These are phyloP conservation scores for Tetracladium marchalianum DNA, from an alignment of 495 filamentous ascomycete species.

Conservation along the genomic window DNA sequence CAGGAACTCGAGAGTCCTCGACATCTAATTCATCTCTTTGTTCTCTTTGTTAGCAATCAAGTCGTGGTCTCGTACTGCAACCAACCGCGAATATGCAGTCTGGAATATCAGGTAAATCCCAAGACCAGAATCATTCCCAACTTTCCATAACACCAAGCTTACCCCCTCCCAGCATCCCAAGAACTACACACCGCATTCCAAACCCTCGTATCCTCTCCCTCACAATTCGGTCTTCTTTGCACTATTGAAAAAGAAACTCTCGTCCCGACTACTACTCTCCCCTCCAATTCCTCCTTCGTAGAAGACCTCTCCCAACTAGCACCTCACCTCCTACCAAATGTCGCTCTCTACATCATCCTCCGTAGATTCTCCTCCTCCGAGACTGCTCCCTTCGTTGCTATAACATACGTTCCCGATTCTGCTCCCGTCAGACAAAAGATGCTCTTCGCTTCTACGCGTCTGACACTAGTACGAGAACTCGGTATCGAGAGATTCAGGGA, in stretches of 20 bases:
- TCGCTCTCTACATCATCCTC: constrained; percentile 77
- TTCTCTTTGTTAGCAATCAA: neutral
- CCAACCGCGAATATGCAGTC: constrained; percentile 59
- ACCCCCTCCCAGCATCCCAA: constrained; percentile 52
- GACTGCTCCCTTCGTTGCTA: constrained; percentile 49
- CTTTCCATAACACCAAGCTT: neutral
- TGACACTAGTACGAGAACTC: constrained; percentile 76
- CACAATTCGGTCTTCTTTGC: constrained; percentile 69
- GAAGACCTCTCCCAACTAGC: constrained; percentile 48
- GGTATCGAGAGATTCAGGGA: constrained; percentile 80
- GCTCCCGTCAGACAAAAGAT: constrained; percentile 93
- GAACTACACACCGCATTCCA: constrained; percentile 81
- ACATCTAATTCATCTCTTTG: neutral
- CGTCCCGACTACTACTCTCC: constrained; percentile 49
- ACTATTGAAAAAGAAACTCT: constrained; percentile 72
- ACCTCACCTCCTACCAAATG: constrained; percentile 57
- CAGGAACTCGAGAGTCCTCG: too few relatives aligned
- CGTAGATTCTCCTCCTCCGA: constrained; percentile 47
- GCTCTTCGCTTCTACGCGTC: constrained; percentile 81
- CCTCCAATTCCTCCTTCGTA: constrained; percentile 46
- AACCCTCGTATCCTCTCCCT: constrained; percentile 50
- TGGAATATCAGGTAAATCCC: constrained; percentile 61
- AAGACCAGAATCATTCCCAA: constrained; percentile 3
- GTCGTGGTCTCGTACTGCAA: neutral
- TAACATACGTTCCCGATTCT: constrained; percentile 85